Percentiles rank a stretch among this genome's conserved stretches.
phyloP scores from a whole-genome alignment of 2,329 filamentous ascomycete species.

The Alternaria hordeiaustralica region DNA sequence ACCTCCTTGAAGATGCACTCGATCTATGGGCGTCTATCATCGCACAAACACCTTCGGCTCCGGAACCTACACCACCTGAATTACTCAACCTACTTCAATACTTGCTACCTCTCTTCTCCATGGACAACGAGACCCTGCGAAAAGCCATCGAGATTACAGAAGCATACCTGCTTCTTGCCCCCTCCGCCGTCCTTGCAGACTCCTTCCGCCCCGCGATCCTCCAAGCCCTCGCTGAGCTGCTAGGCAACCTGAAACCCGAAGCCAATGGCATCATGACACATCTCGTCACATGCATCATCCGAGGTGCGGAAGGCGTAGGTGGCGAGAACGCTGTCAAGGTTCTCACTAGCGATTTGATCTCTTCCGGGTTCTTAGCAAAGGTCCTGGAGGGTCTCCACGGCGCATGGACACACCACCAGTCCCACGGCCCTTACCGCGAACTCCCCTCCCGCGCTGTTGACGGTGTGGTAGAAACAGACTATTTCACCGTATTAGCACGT shows the following conservation, averaged over 20 bases:
- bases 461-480: constrained; percentile 80
- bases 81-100: constrained; percentile 53
- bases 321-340: constrained; percentile 59
- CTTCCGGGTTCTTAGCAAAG: constrained; percentile 63
- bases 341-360: constrained; percentile 61
- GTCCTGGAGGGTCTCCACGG: constrained; percentile 55
- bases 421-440: constrained; percentile 73
- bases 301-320: constrained; percentile 60
- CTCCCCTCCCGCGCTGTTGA: constrained; percentile 72
- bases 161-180: constrained; percentile 57
- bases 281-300: constrained; percentile 55
- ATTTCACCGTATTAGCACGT: constrained; percentile 81
- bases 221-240: constrained; percentile 48
- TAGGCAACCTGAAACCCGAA: constrained; percentile 57
- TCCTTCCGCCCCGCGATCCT: constrained; percentile 51
- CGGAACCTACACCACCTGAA: constrained; percentile 51
- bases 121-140: constrained; percentile 57
- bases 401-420: constrained; percentile 68
- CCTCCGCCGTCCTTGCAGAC: constrained; percentile 54
- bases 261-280: constrained; percentile 56
- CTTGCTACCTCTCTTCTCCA: constrained; percentile 56
- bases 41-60: constrained; percentile 60
- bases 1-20: constrained; percentile 88
- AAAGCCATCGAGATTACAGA: constrained; percentile 58
- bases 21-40: constrained; percentile 87